These are phyloP conservation scores for Hypsizygus ulmarius DNA, from an alignment of 1,284 basidiomycete species.

Conservation along the genomic window DNA sequence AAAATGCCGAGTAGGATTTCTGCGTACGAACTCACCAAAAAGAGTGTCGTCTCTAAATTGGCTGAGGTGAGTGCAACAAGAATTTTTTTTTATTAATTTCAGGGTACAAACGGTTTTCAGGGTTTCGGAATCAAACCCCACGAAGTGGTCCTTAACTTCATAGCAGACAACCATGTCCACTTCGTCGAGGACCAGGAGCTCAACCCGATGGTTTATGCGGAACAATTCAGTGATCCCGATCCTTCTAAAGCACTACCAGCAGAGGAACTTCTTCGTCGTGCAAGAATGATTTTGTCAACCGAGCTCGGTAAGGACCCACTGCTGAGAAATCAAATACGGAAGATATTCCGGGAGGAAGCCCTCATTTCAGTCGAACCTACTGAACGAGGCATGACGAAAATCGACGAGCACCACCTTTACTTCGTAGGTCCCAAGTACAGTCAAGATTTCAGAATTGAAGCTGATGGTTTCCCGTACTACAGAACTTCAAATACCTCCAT, in stretches of 20 bases:
- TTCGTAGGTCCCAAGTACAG: conserved; percentile 57
- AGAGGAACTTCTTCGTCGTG: conserved; percentile 68
- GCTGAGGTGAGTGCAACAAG: conserved; percentile 56
- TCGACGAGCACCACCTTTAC: conserved; percentile 87
- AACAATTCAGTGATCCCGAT: conserved; percentile 74
- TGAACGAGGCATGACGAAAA: conserved; percentile 87
- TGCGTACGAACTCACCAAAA: conserved; percentile 83
- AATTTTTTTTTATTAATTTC: neutral
- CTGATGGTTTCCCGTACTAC: conserved; percentile 10
- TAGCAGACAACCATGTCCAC: conserved; percentile 54
- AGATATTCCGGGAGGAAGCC: conserved; percentile 76
- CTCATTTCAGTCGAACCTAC: conserved; percentile 86
- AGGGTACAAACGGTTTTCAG: conserved; percentile 33
- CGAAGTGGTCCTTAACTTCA: conserved; percentile 80
- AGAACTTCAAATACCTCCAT: conserved; percentile 95
- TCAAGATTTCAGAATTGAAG: conserved; percentile 1
- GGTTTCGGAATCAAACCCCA: conserved; percentile 79
- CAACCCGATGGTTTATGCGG: conserved; percentile 70
- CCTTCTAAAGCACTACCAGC: conserved; percentile 51
- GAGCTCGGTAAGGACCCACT: conserved; percentile 94
- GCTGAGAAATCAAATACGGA: conserved; percentile 78
- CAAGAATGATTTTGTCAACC: conserved; percentile 83
- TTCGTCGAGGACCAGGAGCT: conserved; percentile 80
- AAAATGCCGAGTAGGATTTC: conserved; percentile 87
- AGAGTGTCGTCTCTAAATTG: conserved; percentile 71